phyloP scores from a whole-genome alignment of 2,329 filamentous ascomycete species.

The Pezizomycotina sp. region DNA sequence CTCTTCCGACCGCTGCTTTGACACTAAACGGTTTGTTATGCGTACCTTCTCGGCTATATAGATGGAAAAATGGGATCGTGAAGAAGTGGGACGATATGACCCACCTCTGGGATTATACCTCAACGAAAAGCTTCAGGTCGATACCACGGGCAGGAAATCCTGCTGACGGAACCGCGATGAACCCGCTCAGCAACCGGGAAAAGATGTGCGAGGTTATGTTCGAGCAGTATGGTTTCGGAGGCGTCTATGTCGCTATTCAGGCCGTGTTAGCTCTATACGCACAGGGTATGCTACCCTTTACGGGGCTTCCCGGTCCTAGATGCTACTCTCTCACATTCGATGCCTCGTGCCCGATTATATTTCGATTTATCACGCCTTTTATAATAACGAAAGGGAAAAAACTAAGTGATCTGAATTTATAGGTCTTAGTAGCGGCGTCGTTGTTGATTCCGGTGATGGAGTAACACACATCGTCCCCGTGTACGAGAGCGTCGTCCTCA shows the following conservation, averaged over 20 bases:
- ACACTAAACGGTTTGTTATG: background rate
- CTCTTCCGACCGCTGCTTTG: conserved; percentile 14
- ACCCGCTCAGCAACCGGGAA: conserved; percentile 89
- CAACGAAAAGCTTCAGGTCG: conserved; percentile 86
- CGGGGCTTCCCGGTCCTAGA: background rate
- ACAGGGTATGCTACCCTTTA: conserved; percentile 46
- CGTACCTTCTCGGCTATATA: conserved; percentile 27
- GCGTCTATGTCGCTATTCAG: conserved; percentile 95
- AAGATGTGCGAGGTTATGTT: conserved; percentile 99
- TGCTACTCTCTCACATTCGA: conserved; percentile 29
- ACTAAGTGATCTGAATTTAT: conserved; percentile 17
- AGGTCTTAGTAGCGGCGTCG: conserved; percentile 85
- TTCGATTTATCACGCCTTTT: background rate
- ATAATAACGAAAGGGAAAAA: conserved; percentile 5
- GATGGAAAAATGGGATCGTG: conserved; percentile 99
- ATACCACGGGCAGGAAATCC: conserved; percentile 81
- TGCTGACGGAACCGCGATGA: conserved; percentile 97
- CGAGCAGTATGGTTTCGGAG: conserved; percentile 87
- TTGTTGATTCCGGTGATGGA: conserved; percentile 94
- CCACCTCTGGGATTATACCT: conserved; percentile 98
- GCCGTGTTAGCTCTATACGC: conserved; percentile 91
- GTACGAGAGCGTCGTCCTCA: conserved; percentile 94
- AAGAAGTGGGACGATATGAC: conserved; percentile 99
- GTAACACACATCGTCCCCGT: conserved; percentile 98
- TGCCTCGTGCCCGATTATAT: conserved; percentile 5